Conservation (phyloP, 805 yeast genomes). For the Starmerella kuoi region DNA sequence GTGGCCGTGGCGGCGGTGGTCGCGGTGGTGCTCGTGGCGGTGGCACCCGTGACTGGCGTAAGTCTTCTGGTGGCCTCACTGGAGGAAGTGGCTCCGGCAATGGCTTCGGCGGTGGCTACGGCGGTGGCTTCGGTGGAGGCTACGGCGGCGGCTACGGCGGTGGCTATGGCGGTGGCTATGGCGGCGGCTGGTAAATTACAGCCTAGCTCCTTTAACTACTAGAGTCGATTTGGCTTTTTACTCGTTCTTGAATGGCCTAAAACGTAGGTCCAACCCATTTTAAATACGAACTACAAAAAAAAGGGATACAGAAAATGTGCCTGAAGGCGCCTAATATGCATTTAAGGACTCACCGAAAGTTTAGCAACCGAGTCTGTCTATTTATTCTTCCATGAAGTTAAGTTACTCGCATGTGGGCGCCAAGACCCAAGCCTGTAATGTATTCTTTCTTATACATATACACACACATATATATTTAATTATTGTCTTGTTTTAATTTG, state of each 20-base stretch:
- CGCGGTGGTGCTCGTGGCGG: constrained; percentile 34
- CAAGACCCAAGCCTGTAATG: constrained; percentile 8
- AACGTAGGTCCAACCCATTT: too few species aligned
- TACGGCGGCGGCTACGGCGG: constrained; percentile 28
- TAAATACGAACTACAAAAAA: not conserved
- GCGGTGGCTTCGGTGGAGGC: constrained; percentile 23
- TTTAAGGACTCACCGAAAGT: not conserved
- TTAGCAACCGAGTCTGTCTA: constrained; percentile 4
- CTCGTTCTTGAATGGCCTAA: too few species aligned
- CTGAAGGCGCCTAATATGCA: constrained; percentile 13
- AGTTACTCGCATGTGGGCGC: constrained; percentile 14
- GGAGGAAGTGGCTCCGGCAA: constrained; percentile 25
- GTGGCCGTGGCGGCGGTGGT: constrained; percentile 46
- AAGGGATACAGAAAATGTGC: constrained; percentile 11
- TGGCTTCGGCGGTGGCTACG: constrained; percentile 22
- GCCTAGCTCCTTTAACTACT: too few species aligned
- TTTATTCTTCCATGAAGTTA: constrained; percentile 14
- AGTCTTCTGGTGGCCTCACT: constrained; percentile 20
- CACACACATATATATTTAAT: not conserved
- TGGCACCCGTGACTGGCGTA: constrained; percentile 26
- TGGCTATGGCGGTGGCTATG: constrained; percentile 21
- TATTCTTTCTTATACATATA: constrained; percentile 1
- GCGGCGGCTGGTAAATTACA: constrained; percentile 3
- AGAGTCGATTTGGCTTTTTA: too few species aligned
- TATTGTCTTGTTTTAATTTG: not conserved